A percentile compares a stretch with the other conserved stretches of the same genome.
Conservation (phyloP, 352 stramenopile species). For the Aphanomyces euteiches region DNA sequence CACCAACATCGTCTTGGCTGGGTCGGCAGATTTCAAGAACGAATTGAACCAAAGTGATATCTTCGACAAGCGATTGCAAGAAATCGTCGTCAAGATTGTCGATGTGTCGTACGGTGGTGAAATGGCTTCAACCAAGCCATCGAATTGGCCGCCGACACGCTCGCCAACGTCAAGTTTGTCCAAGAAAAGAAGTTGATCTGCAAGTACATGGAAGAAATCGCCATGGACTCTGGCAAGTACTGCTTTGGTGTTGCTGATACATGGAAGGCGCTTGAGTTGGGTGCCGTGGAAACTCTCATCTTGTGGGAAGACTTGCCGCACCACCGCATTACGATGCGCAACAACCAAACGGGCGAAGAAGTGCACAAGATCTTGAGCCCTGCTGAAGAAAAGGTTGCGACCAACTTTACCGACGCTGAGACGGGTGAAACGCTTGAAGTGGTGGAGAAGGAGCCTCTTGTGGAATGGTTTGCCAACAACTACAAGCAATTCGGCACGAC, state of each 20-base stretch:
- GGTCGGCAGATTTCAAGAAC: constrained; percentile 99
- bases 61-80: constrained; percentile 94
- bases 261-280: constrained; percentile 97
- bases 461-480: constrained; percentile 99
- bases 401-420: constrained; percentile 94
- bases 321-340: constrained; percentile 91
- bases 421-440: constrained; percentile 97
- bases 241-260: constrained; percentile 99
- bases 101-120: constrained; percentile 99
- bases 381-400: constrained; percentile 89
- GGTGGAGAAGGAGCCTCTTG: constrained; percentile 93
- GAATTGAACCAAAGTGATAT: constrained; percentile 95
- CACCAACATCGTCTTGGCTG: constrained; percentile 96
- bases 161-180: constrained; percentile 99
- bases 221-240: constrained; percentile 98
- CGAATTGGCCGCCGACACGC: constrained; percentile 95
- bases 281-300: constrained; percentile 99
- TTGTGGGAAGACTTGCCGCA: constrained; percentile 99
- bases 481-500: constrained; percentile 99
- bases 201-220: constrained; percentile 99
- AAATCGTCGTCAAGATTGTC: constrained; percentile 98
- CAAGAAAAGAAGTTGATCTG: constrained; percentile 99
- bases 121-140: constrained; percentile 99
- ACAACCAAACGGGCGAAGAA: constrained; percentile 89
- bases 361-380: constrained; percentile 75